Percentiles rank a stretch among this genome's conserved stretches.
Evolutionary conservation across 2,329 filamentous ascomycete species (phyloP).

Genomic region (Metarhizium robertsii): DNA sequence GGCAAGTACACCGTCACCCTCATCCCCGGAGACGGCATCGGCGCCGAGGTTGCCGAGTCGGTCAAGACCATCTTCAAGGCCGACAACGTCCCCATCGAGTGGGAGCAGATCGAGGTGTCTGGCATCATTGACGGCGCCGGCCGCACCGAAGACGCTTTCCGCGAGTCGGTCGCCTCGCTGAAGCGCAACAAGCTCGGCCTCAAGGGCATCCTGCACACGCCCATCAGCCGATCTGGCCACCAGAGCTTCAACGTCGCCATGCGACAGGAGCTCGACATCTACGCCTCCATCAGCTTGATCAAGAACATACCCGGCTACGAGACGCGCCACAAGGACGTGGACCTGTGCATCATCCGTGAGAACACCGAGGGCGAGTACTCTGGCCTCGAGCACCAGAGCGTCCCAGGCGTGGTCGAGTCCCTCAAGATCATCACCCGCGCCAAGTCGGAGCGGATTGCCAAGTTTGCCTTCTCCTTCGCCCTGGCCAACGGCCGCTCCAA

Average conservation of each 20-base stretch:
- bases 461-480: conserved; percentile 96
- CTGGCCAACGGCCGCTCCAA: conserved; percentile 98
- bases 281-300: conserved; percentile 93
- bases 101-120: conserved; percentile 95
- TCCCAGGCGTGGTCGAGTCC: conserved; percentile 92
- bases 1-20: conserved; percentile 99
- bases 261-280: conserved; percentile 98
- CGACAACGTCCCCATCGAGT: conserved; percentile 96
- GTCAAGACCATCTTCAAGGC: conserved; percentile 99
- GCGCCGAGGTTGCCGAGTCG: conserved; percentile 93
- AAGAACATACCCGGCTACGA: conserved; percentile 99
- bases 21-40: conserved; percentile 98
- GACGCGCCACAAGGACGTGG: conserved; percentile 94
- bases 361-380: conserved; percentile 99
- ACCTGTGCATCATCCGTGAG: conserved; percentile 99
- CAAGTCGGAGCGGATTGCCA: conserved; percentile 98
- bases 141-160: conserved; percentile 89
- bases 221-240: conserved; percentile 92
- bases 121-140: conserved; percentile 73
- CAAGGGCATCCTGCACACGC: conserved; percentile 98
- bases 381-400: conserved; percentile 96
- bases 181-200: conserved; percentile 98
- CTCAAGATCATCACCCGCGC: conserved; percentile 99
- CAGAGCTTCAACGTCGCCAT: conserved; percentile 99
- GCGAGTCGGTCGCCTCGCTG: conserved; percentile 88